Evolutionary conservation across 495 filamentous ascomycete species (phyloP).

Genomic region (Cairneyella variabilis): DNA sequence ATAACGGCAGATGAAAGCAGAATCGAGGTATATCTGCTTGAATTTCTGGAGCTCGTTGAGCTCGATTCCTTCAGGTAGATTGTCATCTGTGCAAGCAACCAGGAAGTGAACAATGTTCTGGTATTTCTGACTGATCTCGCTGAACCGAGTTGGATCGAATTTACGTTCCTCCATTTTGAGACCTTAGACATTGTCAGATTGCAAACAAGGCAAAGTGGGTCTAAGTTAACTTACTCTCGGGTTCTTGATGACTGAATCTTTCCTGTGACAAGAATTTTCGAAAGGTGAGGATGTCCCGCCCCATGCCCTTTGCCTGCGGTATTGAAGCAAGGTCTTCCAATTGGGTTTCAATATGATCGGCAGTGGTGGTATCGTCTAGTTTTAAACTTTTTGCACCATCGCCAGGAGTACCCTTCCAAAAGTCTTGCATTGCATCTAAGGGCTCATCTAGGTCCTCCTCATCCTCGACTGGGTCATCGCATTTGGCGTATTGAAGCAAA

Average conservation of each 20-base stretch:
- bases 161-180: background rate
- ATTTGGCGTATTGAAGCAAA: background rate
- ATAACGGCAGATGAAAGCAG: conserved; percentile 9
- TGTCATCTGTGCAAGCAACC: background rate
- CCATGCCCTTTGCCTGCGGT: background rate
- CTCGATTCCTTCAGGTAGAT: background rate
- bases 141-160: conserved; percentile 6
- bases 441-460: conserved; percentile 2
- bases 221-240: background rate
- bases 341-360: background rate
- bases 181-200: background rate
- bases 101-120: background rate
- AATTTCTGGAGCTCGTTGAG: background rate
- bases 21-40: conserved; percentile 4
- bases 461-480: conserved; percentile 65
- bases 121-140: conserved; percentile 8
- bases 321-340: background rate
- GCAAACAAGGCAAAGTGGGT: background rate
- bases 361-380: conserved; percentile 7
- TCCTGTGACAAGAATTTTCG: conserved; percentile 3
- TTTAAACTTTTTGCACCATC: background rate
- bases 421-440: background rate
- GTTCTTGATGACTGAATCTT: conserved; percentile 1
- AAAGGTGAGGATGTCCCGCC: conserved; percentile 6
- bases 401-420: conserved; percentile 5